Evolutionary conservation across 768 basidiomycete genomes (phyloP).

Genomic region (Leccinum imitatum): DNA sequence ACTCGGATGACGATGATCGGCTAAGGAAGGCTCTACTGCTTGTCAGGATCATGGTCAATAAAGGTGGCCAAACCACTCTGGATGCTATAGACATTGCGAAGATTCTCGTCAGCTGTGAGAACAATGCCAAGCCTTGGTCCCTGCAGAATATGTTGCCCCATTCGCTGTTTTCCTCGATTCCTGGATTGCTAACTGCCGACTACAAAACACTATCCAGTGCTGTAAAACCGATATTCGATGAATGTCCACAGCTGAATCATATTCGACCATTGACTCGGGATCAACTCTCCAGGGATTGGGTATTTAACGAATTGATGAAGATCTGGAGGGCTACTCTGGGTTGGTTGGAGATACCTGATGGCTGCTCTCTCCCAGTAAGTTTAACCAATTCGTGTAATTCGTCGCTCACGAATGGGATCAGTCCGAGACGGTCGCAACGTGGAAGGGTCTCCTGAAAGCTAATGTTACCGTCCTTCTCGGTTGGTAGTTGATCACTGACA

Average conservation of each 20-base stretch:
- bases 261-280: slow-evolving; percentile 56
- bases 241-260: slow-evolving; percentile 53
- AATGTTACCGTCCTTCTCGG: slow-evolving; percentile 50
- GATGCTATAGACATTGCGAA: slow-evolving; percentile 56
- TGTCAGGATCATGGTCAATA: slow-evolving; percentile 56
- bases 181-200: slow-evolving; percentile 56
- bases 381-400: neutral
- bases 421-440: slow-evolving; percentile 51
- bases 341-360: slow-evolving; percentile 45
- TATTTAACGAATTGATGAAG: slow-evolving; percentile 50
- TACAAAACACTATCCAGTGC: slow-evolving; percentile 44
- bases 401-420: slow-evolving; percentile 20
- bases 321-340: slow-evolving; percentile 52
- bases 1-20: slow-evolving; percentile 38
- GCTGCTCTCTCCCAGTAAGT: slow-evolving; percentile 52
- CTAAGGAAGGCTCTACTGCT: slow-evolving; percentile 49
- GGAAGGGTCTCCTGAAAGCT: slow-evolving; percentile 55
- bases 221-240: slow-evolving; percentile 53
- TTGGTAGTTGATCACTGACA: slow-evolving; percentile 39
- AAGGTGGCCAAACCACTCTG: slow-evolving; percentile 47
- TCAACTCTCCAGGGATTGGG: slow-evolving; percentile 53
- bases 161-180: slow-evolving; percentile 54
- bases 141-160: slow-evolving; percentile 48
- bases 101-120: slow-evolving; percentile 38
- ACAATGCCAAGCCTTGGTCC: slow-evolving; percentile 42